These are phyloP conservation scores for Wickerhamomyces chambardii DNA, from an alignment of 805 yeast genomes.

Conservation along the genomic window DNA sequence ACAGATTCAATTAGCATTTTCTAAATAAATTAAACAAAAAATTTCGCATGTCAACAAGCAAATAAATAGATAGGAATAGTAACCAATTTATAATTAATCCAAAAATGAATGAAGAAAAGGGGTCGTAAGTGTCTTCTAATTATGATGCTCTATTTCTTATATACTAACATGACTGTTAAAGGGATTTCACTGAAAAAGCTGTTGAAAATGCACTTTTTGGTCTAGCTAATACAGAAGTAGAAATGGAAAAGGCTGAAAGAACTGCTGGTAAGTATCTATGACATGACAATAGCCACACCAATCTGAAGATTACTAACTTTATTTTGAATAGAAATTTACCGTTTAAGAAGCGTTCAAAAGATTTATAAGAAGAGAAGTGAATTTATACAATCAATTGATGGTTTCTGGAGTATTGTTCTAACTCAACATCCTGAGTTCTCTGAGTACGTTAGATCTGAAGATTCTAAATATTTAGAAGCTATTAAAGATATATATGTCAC, in stretches of 20 bases:
- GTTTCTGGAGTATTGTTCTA: constrained; percentile 82
- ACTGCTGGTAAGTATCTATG: constrained; percentile 31
- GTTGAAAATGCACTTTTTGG: constrained; percentile 33
- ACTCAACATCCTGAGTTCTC: constrained; percentile 82
- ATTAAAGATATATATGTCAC: constrained; percentile 57
- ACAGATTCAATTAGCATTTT: neutral
- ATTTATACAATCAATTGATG: constrained; percentile 46
- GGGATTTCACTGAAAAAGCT: constrained; percentile 1
- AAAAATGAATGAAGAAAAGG: constrained; percentile 1
- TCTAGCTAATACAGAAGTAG: constrained; percentile 48
- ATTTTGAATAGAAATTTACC: constrained; percentile 36
- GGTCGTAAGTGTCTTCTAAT: too few relatives aligned
- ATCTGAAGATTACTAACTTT: too few relatives aligned
- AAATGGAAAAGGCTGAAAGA: constrained; percentile 50
- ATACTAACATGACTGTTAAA: neutral
- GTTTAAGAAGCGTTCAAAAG: constrained; percentile 43
- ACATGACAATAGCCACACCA: too few relatives aligned
- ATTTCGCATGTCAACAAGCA: too few relatives aligned
- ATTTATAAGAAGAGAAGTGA: constrained; percentile 50
- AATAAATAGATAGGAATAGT: too few relatives aligned
- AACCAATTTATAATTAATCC: too few relatives aligned
- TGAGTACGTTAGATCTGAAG: constrained; percentile 69
- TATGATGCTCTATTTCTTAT: too few relatives aligned
- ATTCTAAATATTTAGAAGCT: constrained; percentile 63
- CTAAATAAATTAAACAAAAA: too few relatives aligned